Conservation (phyloP, 169 alveolate species). For the Plasmodium chabaudi region DNA sequence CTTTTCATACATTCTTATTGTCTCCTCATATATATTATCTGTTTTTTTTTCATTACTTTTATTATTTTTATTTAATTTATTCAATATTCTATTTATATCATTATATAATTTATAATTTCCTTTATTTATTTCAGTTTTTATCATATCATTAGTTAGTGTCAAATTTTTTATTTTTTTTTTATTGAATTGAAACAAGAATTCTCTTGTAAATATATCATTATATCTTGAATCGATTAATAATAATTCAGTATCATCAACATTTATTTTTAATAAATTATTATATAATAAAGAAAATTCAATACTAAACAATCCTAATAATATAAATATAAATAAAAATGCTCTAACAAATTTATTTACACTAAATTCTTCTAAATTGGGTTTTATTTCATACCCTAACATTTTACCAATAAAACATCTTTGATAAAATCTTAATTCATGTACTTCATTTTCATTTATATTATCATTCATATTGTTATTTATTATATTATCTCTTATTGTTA, state of each 20-base stretch:
- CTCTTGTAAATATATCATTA: slow-evolving; percentile 19
- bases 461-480: slow-evolving; percentile 12
- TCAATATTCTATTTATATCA: slow-evolving; percentile 26
- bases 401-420: slow-evolving; percentile 51
- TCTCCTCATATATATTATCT: slow-evolving; percentile 11
- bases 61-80: slow-evolving; percentile 25
- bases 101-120: slow-evolving; percentile 37
- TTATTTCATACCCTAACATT: slow-evolving; percentile 65
- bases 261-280: slow-evolving; percentile 56
- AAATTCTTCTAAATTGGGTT: slow-evolving; percentile 49
- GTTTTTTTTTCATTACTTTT: background rate
- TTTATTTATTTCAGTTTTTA: slow-evolving; percentile 47
- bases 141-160: slow-evolving; percentile 37
- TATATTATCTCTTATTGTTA: slow-evolving; percentile 14
- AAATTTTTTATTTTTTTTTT: slow-evolving; percentile 32
- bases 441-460: background rate
- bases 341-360: slow-evolving; percentile 45
- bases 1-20: slow-evolving; percentile 32
- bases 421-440: slow-evolving; percentile 4
- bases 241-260: slow-evolving; percentile 23
- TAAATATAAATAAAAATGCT: slow-evolving; percentile 32
- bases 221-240: slow-evolving; percentile 39
- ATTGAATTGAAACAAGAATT: slow-evolving; percentile 52
- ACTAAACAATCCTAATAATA: slow-evolving; percentile 39
- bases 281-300: slow-evolving; percentile 62